A percentile compares a stretch with the other conserved stretches of the same genome.
Evolutionary conservation across 768 basidiomycete genomes (phyloP).

Genomic region (Cyclocybe aegerita): DNA sequence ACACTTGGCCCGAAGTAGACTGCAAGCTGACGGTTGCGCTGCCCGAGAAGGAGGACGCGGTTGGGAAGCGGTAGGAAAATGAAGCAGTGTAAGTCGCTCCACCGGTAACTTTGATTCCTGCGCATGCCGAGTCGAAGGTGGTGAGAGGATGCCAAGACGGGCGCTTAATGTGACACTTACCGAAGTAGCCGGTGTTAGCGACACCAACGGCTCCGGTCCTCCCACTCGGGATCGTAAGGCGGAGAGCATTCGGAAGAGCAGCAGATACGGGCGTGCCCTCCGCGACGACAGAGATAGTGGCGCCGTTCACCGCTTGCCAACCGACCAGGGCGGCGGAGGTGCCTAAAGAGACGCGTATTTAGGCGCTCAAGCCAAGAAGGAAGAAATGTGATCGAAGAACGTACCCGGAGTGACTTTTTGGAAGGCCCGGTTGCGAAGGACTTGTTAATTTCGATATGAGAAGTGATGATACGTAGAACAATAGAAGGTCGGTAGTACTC

Average conservation of each 20-base stretch:
- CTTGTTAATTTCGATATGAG: conserved; percentile 24
- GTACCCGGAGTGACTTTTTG: conserved; percentile 59
- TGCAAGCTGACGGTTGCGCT: conserved; percentile 45
- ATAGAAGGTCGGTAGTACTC: not conserved
- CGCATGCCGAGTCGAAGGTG: not conserved
- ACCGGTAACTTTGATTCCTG: conserved; percentile 56
- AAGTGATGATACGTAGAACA: not conserved
- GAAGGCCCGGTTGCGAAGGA: conserved; percentile 71
- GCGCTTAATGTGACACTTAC: conserved; percentile 25
- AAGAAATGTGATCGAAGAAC: not conserved
- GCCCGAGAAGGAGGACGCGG: conserved; percentile 37
- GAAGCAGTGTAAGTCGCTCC: conserved; percentile 57
- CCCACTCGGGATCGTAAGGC: conserved; percentile 43
- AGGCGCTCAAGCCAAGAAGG: not conserved
- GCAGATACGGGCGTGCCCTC: conserved; percentile 52
- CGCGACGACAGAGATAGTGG: conserved; percentile 48
- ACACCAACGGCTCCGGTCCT: conserved; percentile 45
- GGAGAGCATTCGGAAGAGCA: conserved; percentile 63
- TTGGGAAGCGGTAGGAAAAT: conserved; percentile 57
- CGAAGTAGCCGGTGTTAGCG: conserved; percentile 58
- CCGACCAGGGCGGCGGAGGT: conserved; percentile 46
- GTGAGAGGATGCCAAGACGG: not conserved
- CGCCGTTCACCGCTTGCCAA: conserved; percentile 48
- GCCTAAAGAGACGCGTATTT: conserved; percentile 25
- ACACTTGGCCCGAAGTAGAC: conserved; percentile 38